Conservation (phyloP, 78 protist genomes). For the Fonticula alba region DNA sequence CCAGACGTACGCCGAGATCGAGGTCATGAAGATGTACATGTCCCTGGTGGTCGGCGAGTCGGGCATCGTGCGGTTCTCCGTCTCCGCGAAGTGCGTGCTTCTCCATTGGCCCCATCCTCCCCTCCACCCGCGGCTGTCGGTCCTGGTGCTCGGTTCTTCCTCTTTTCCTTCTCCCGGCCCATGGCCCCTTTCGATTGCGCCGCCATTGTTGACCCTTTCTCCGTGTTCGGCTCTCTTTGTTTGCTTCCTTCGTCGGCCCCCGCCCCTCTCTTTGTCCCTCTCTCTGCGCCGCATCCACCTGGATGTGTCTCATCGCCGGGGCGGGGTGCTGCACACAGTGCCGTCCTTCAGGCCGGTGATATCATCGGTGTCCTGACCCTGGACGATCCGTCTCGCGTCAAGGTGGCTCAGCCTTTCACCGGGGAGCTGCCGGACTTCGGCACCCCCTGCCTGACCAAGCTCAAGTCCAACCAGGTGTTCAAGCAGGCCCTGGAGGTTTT, state of each 20-base stretch:
- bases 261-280: too few relatives aligned
- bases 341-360: slow-evolving; percentile 63
- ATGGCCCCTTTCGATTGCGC: not conserved
- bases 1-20: slow-evolving; percentile 63
- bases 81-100: not conserved
- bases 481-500: not conserved
- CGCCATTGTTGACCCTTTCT: not conserved
- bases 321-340: too few relatives aligned
- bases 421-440: slow-evolving; percentile 6
- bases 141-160: not conserved
- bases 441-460: not conserved
- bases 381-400: slow-evolving; percentile 39
- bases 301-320: too few relatives aligned
- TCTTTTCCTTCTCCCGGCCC: not conserved
- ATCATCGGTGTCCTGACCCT: slow-evolving; percentile 61
- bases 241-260: too few relatives aligned
- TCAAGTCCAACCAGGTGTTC: not conserved
- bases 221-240: too few relatives aligned
- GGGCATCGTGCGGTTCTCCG: slow-evolving; percentile 30
- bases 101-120: not conserved
- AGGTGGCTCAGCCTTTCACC: not conserved
- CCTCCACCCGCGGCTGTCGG: not conserved
- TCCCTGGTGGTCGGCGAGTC: slow-evolving; percentile 39
- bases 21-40: slow-evolving; percentile 91
- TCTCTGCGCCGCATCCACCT: too few relatives aligned